Percentiles rank a stretch among this genome's conserved stretches.
These are phyloP conservation scores for Lactifluus echinatus DNA, from an alignment of 768 basidiomycete genomes.

Conservation along the genomic window DNA sequence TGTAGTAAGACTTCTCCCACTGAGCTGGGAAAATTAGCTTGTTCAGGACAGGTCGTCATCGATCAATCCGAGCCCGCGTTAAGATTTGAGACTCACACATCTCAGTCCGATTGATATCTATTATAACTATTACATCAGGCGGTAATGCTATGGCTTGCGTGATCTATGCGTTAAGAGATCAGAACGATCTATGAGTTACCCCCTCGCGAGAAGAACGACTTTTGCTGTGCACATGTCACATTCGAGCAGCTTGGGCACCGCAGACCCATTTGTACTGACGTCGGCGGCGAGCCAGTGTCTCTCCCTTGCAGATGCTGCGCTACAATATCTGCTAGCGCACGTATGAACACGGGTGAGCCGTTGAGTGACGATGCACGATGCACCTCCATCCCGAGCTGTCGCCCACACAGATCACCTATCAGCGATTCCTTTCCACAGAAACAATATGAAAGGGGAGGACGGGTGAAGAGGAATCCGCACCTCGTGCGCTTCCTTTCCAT, in stretches of 20 bases:
- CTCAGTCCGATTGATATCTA: no score
- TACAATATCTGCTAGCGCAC: slow-evolving; percentile 88
- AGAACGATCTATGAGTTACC: slow-evolving; percentile 33
- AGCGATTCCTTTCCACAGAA: no score
- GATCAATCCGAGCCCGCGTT: no score
- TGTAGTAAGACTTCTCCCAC: no score
- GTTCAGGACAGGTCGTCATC: no score
- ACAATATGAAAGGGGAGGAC: neutral
- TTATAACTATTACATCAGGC: no score
- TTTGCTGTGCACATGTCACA: slow-evolving; percentile 76
- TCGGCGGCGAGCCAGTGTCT: slow-evolving; percentile 48
- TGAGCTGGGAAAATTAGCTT: no score
- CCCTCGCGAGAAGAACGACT: slow-evolving; percentile 81
- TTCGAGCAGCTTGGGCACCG: slow-evolving; percentile 95
- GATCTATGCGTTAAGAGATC: neutral
- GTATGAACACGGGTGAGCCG: slow-evolving; percentile 91
- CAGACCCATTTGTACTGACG: slow-evolving; percentile 72
- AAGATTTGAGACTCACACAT: no score
- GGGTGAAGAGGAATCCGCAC: slow-evolving; percentile 35
- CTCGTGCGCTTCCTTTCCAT: slow-evolving; percentile 83
- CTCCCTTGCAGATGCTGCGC: slow-evolving; percentile 67
- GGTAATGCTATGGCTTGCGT: no score
- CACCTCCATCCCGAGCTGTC: slow-evolving; percentile 83
- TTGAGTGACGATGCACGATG: slow-evolving; percentile 87
- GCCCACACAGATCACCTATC: neutral